Percentiles rank a stretch among this genome's conserved stretches.
These are phyloP conservation scores for Phoma sp. DNA, from an alignment of 2,329 filamentous ascomycete genomes.

Conservation along the genomic window DNA sequence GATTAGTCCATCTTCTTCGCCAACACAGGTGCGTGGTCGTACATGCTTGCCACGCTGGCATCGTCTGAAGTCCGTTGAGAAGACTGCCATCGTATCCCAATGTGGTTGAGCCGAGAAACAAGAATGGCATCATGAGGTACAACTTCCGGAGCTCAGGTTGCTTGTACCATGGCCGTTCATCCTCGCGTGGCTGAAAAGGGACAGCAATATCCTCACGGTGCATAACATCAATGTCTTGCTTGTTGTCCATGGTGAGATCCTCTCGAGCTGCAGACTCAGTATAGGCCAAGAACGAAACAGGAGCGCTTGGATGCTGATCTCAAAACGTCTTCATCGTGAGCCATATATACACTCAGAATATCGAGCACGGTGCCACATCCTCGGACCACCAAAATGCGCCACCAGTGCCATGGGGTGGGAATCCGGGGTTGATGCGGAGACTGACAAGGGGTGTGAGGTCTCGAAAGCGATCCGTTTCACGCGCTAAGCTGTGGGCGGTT, in stretches of 20 bases:
- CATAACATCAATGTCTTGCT: slow-evolving; percentile 17
- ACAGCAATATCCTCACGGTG: slow-evolving; percentile 20
- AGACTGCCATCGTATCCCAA: slow-evolving; percentile 28
- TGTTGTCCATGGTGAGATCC: slow-evolving; percentile 7
- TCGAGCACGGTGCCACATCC: background rate
- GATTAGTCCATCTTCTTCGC: background rate
- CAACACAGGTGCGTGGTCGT: slow-evolving; percentile 44
- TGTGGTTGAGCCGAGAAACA: slow-evolving; percentile 27
- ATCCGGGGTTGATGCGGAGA: slow-evolving; percentile 12
- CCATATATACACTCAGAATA: slow-evolving; percentile 8
- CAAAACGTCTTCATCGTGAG: background rate
- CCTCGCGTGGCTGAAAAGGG: slow-evolving; percentile 13
- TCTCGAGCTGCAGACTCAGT: too few relatives aligned
- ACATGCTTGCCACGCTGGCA: slow-evolving; percentile 29
- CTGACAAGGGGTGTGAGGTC: background rate
- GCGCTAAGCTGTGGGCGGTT: background rate
- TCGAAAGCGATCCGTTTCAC: background rate
- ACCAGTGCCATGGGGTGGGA: slow-evolving; percentile 8
- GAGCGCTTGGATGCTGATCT: slow-evolving; percentile 2
- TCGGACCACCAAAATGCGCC: background rate
- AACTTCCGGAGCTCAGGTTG: slow-evolving; percentile 27
- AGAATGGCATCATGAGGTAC: slow-evolving; percentile 28
- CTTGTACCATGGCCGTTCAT: slow-evolving; percentile 25
- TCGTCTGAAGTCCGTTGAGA: slow-evolving; percentile 28
- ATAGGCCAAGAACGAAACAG: background rate